phyloP scores from a whole-genome alignment of 805 yeast genomes.

The Myxozyma nipponensis region DNA sequence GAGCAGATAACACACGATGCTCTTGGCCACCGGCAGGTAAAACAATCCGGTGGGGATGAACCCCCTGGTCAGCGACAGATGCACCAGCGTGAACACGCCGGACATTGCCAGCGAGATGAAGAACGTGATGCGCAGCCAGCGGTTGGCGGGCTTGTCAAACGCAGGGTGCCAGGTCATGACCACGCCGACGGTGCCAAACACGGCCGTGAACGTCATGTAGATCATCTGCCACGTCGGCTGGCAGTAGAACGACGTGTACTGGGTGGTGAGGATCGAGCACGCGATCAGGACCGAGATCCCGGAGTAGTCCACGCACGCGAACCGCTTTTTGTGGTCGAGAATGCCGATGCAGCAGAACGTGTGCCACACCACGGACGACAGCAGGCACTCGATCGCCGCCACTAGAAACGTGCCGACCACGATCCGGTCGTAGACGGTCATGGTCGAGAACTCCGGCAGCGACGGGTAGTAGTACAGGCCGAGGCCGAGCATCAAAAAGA shows the following conservation, averaged over 20 bases:
- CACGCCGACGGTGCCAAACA: slow-evolving; percentile 70
- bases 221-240: slow-evolving; percentile 47
- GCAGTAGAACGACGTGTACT: slow-evolving; percentile 70
- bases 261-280: slow-evolving; percentile 81
- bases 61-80: slow-evolving; percentile 56
- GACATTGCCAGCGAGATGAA: slow-evolving; percentile 72
- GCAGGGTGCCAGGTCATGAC: slow-evolving; percentile 86
- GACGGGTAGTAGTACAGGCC: slow-evolving; percentile 60
- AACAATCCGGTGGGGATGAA: slow-evolving; percentile 48
- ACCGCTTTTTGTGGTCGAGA: slow-evolving; percentile 54
- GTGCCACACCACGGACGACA: slow-evolving; percentile 85
- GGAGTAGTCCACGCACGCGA: slow-evolving; percentile 92
- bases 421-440: slow-evolving; percentile 42
- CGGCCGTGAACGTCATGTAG: slow-evolving; percentile 57
- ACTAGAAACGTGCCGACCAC: slow-evolving; percentile 61
- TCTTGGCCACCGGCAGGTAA: slow-evolving; percentile 66
- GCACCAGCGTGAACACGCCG: slow-evolving; percentile 65
- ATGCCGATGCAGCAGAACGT: slow-evolving; percentile 77
- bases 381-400: slow-evolving; percentile 72
- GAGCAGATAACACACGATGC: slow-evolving; percentile 66
- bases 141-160: slow-evolving; percentile 82
- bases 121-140: slow-evolving; percentile 73
- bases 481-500: slow-evolving; percentile 53
- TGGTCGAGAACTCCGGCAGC: slow-evolving; percentile 47
- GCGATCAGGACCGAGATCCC: slow-evolving; percentile 90